Conservation (phyloP, 768 basidiomycete genomes). For the Suillus cothurnatus region DNA sequence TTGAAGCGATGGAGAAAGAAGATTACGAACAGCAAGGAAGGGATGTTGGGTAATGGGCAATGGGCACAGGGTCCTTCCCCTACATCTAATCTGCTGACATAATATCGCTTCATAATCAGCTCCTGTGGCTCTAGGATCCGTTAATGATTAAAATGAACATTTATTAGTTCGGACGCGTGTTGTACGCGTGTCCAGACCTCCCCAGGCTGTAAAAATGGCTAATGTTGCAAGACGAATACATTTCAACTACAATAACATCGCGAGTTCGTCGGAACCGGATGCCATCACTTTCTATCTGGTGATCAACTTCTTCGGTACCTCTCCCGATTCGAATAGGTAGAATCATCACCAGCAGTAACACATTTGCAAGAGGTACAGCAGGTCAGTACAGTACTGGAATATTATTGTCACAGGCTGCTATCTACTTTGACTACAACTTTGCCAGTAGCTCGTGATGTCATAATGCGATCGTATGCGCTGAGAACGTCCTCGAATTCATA, state of each 20-base stretch:
- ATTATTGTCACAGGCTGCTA: neutral
- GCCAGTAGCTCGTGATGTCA: slow-evolving; percentile 59
- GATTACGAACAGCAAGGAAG: slow-evolving; percentile 17
- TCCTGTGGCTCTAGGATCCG: neutral
- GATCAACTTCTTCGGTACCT: slow-evolving; percentile 4
- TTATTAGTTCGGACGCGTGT: neutral
- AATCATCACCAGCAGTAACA: neutral
- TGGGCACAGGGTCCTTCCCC: slow-evolving; percentile 35
- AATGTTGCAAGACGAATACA: neutral
- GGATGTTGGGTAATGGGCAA: slow-evolving; percentile 33
- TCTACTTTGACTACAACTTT: slow-evolving; percentile 65
- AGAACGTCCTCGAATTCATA: slow-evolving; percentile 56
- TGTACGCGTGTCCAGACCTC: neutral
- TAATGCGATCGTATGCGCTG: slow-evolving; percentile 62
- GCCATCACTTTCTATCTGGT: neutral
- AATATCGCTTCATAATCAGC: slow-evolving; percentile 26
- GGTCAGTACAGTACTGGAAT: neutral
- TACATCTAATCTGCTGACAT: slow-evolving; percentile 38
- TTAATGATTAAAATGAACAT: neutral
- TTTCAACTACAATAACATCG: neutral
- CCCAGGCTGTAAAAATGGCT: neutral
- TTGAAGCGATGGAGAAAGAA: slow-evolving; percentile 14
- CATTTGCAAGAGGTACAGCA: neutral
- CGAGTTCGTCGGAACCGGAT: neutral
- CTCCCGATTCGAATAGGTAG: neutral